Conservation (phyloP, 2,329 filamentous ascomycete genomes). For the Alternaria novae-zelandiae region DNA sequence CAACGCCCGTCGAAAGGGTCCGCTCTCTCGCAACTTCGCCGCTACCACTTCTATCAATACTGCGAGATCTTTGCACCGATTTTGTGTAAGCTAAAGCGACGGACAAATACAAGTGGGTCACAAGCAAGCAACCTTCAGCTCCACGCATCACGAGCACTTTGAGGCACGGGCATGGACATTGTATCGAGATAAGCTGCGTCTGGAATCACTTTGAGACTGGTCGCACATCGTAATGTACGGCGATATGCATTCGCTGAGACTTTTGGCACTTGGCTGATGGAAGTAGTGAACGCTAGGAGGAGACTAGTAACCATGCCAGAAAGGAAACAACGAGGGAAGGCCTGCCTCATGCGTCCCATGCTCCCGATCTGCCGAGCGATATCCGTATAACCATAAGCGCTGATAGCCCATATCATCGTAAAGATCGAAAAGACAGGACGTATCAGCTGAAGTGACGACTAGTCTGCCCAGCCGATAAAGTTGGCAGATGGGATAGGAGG, state of each 20-base stretch:
- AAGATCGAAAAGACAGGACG: background rate
- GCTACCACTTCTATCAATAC: background rate
- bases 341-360: background rate
- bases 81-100: background rate
- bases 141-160: background rate
- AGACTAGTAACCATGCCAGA: background rate
- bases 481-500: constrained; percentile 40
- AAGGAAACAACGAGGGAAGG: background rate
- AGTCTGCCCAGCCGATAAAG: constrained; percentile 38
- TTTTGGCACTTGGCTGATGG: background rate
- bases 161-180: background rate
- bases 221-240: constrained; percentile 8
- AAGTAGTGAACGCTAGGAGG: background rate
- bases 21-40: background rate
- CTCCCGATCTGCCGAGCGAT: background rate
- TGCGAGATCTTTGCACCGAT: background rate
- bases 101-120: background rate
- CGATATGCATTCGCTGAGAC: background rate
- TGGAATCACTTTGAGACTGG: background rate
- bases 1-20: background rate
- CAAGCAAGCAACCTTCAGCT: background rate
- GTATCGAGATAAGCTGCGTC: background rate
- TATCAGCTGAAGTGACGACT: constrained; percentile 17
- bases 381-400: background rate
- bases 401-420: background rate